Evolutionary conservation across 2,329 filamentous ascomycete species (phyloP), one percentile per base, ranked within the genome.

Genomic region (Colletotrichum horii): DNA sequence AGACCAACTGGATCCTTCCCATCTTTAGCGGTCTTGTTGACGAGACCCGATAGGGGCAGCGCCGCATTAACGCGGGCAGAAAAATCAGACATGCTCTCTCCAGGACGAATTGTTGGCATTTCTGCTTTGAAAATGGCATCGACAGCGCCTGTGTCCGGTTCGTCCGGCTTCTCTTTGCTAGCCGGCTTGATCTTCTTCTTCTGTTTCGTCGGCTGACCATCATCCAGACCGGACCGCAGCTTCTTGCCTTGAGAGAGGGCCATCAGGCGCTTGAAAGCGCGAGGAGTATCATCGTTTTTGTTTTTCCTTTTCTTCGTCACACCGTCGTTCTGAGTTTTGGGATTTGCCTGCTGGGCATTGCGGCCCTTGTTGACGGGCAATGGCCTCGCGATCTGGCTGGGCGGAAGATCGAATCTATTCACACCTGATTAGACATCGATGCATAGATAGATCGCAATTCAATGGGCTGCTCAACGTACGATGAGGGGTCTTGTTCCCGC

Each of bases 211-310:
- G 52, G 43, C 14, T 87, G 81, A n/a, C 94, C 94, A 78, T 97
- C 91, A 81, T 98, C 94, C 11, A 97, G 87, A 8, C 93, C 93
- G 12, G 89, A 91, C 7, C 89, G 89, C 12, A 89, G 83, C 76
- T 88, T 90, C 81, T 92, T 93, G n/a, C 91, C 89, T 19, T 87
- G 84, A 55, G 93, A 91, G 78, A 93, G 91, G 38, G 94, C 92
- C 94, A 98, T 97, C 77, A 98, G 86, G 15, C 96, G 93, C 77
- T 92, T 91, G 84, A 99, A 99, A 2, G 94, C 95, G 79, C 95
- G 94, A 0, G 97, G 97, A 2, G 94, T 96, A 85, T 98, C 97
- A 83, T 98, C 93, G 52, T 90, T 87, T 34, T 83, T 84, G 66
- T 89, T 89, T 66, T 80, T 77, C 73, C 82, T 77, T 82, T 84